Base-by-base conservation (phyloP, 257 asterid genomes). In the Agastache rugosa region DNA sequence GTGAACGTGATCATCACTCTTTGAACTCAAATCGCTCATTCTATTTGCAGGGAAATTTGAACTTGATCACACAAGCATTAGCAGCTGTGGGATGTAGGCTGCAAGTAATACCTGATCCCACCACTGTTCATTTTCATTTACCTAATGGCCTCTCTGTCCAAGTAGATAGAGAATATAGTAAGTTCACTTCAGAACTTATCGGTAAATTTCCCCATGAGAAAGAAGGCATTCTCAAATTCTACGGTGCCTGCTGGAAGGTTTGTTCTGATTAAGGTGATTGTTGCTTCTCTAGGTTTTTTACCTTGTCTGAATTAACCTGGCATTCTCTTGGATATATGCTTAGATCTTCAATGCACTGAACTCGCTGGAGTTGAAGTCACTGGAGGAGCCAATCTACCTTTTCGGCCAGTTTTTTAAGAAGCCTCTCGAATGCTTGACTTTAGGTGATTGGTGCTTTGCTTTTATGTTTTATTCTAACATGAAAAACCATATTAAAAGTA, bases 181-280 rank as follows among this genome's bases (percentile, higher is more conserved):
- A 95, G 60, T 95, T 95, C 77, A 48, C 90, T 77, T 77, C 88
- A 14, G 97, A 92, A 80, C 92, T 95, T 51, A 88, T 88, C 45
- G 42, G 87, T 71, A 95, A 85, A 82, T 95, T 95, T 73, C 98
- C 99, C 19, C 96, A 89, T 63, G 99, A 95, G 82, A 89, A 78
- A 75, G 90, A 90, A 73, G 98, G 99, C 75, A 92, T 92, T 76
- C 90, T 84, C 78, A 82, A 84, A 65, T 95, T 95, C 79, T 95
- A 95, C 27, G 84, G 93, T 22, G 88, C 64, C 82, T 95, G 99
- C 87, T 95, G 99, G 99, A 90, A 95, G 99, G 99, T 92, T 82
- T 76, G 95, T 92, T 71, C 82, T 74, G 63, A 70, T 87, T 81
- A 76, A 80, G 91, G 84, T 80, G 80, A 81, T 83, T 67, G 56